Percentiles rank a stretch among this genome's conserved stretches.
Evolutionary conservation across 495 filamentous ascomycete species (phyloP).

Genomic region (Daldinia decipiens): DNA sequence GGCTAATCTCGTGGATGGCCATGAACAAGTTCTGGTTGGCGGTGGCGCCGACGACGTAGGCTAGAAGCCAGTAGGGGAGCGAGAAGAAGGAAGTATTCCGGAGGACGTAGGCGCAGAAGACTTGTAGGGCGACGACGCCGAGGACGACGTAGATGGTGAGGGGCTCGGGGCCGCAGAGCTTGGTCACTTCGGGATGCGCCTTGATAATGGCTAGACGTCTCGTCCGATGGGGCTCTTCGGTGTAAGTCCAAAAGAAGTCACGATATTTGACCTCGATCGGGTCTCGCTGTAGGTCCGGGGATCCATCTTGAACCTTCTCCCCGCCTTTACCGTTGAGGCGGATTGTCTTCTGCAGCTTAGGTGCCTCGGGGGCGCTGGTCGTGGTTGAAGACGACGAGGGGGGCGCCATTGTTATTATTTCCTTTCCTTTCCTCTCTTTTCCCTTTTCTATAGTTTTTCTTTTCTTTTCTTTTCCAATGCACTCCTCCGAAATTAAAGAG

Average conservation of each 20-base stretch:
- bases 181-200: constrained; percentile 97
- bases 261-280: constrained; percentile 56
- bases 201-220: constrained; percentile 94
- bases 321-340: constrained; percentile 43
- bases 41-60: constrained; percentile 94
- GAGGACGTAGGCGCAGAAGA: constrained; percentile 81
- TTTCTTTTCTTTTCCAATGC: too few relatives aligned
- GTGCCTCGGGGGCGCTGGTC: constrained; percentile 37
- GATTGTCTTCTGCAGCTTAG: constrained; percentile 42
- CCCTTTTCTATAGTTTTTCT: not conserved
- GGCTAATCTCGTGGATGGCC: constrained; percentile 98
- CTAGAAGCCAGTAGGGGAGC: constrained; percentile 82
- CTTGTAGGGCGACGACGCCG: constrained; percentile 83
- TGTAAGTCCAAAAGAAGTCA: constrained; percentile 91
- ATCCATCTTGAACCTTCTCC: constrained; percentile 26
- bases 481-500: constrained; percentile 9
- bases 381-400: constrained; percentile 46
- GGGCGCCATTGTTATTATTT: constrained; percentile 44
- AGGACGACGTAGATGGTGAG: constrained; percentile 94
- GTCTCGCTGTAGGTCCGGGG: constrained; percentile 39
- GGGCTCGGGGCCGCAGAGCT: constrained; percentile 96
- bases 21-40: constrained; percentile 99
- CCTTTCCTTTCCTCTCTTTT: not conserved
- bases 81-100: constrained; percentile 83
- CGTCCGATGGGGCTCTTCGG: constrained; percentile 96